Evolutionary conservation across 2,329 filamentous ascomycete species (phyloP).

Genomic region (Clonostachys sp.): DNA sequence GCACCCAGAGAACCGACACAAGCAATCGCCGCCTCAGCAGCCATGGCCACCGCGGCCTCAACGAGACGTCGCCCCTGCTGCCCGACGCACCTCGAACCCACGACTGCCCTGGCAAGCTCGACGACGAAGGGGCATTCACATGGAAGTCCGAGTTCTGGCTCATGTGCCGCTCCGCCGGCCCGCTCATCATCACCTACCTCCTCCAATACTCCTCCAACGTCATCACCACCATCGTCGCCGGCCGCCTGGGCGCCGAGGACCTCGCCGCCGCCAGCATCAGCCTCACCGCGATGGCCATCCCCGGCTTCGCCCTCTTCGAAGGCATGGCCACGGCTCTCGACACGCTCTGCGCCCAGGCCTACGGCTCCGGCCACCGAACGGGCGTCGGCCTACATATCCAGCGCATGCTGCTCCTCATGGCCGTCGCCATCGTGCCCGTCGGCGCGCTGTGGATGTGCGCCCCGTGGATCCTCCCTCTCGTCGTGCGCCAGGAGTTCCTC

Average conservation of each 20-base stretch:
- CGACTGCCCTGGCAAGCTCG: too few species aligned
- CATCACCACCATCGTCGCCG: slow-evolving; percentile 45
- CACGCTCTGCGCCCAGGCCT: slow-evolving; percentile 3
- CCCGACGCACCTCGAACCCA: too few species aligned
- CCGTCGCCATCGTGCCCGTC: slow-evolving; percentile 39
- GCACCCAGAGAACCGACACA: too few species aligned
- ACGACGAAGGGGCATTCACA: too few species aligned
- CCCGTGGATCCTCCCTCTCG: slow-evolving; percentile 33
- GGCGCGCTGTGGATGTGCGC: slow-evolving; percentile 42
- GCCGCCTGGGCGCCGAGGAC: slow-evolving; percentile 46
- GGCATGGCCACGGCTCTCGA: slow-evolving; percentile 2
- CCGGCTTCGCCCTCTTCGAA: slow-evolving; percentile 36
- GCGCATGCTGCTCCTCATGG: slow-evolving; percentile 45
- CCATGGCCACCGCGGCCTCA: too few species aligned
- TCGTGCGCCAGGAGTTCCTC: slow-evolving; percentile 40
- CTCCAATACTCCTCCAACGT: slow-evolving; percentile 48
- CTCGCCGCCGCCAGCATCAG: slow-evolving; percentile 46
- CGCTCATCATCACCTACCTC: slow-evolving; percentile 47
- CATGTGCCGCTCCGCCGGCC: slow-evolving; percentile 21
- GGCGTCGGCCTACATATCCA: slow-evolving; percentile 48
- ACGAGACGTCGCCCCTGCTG: too few species aligned
- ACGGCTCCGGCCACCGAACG: slow-evolving; percentile 29
- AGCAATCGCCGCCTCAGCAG: too few species aligned
- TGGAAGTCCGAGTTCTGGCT: too few species aligned
- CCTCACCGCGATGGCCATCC: slow-evolving; percentile 48